phyloP scores from a whole-genome alignment of 2,329 filamentous ascomycete species.

The Lecanosticta acicola region DNA sequence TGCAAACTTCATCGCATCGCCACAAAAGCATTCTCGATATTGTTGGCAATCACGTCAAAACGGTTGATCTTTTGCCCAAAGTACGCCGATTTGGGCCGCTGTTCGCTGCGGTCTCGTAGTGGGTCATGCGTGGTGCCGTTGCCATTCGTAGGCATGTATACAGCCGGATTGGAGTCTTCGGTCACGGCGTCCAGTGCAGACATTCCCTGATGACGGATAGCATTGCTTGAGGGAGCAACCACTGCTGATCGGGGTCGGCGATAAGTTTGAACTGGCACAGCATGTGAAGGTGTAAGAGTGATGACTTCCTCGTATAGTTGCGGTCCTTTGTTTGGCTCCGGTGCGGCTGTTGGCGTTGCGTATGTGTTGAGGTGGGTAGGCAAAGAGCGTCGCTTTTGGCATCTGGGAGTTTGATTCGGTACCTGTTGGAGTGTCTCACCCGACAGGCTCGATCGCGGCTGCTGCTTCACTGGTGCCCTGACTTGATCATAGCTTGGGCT shows the following conservation, averaged over 20 bases:
- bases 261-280: slow-evolving; percentile 11
- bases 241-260: slow-evolving; percentile 2
- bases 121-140: slow-evolving; percentile 5
- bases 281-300: slow-evolving; percentile 18
- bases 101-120: neutral
- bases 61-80: slow-evolving; percentile 24
- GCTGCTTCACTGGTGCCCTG: neutral
- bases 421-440: neutral
- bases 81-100: no score
- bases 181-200: slow-evolving; percentile 2
- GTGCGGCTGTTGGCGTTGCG: neutral
- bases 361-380: slow-evolving; percentile 1
- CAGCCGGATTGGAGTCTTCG: slow-evolving; percentile 2
- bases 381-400: slow-evolving; percentile 6
- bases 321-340: slow-evolving; percentile 1
- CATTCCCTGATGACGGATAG: neutral
- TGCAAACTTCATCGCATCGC: slow-evolving; percentile 22
- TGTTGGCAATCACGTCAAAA: slow-evolving; percentile 26
- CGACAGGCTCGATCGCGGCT: neutral
- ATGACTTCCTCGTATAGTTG: slow-evolving; percentile 21
- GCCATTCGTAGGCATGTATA: slow-evolving; percentile 7
- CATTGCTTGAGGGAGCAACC: neutral
- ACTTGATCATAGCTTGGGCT: neutral
- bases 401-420: neutral
- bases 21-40: slow-evolving; percentile 28